Evolutionary conservation across 352 stramenopile genomes (phyloP).

Genomic region (Discostella stelligera): DNA sequence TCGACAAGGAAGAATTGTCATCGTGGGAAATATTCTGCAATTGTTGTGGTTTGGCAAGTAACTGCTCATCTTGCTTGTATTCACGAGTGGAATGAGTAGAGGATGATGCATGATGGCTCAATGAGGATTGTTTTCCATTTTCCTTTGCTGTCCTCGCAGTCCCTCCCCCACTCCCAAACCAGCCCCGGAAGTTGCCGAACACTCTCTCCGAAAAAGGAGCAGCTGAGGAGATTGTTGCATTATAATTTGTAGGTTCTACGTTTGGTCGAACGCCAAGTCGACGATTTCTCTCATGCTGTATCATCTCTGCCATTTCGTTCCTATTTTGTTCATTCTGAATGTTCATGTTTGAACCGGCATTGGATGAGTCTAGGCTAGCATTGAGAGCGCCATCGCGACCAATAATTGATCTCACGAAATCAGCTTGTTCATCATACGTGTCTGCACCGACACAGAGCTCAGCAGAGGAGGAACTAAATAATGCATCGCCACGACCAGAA

Average conservation of each 20-base stretch:
- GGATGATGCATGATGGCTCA: neutral
- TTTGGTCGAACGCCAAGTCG: constrained; percentile 27
- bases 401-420: constrained; percentile 13
- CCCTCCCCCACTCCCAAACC: constrained; percentile 29
- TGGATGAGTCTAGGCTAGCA: neutral
- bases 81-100: constrained; percentile 1
- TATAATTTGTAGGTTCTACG: neutral
- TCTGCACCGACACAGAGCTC: neutral
- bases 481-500: neutral
- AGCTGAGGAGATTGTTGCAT: neutral
- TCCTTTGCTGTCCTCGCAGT: neutral
- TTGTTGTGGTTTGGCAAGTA: neutral
- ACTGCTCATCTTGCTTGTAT: neutral
- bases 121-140: neutral
- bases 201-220: constrained; percentile 14
- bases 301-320: constrained; percentile 29
- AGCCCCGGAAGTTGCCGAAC: constrained; percentile 43
- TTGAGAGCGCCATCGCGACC: constrained; percentile 1
- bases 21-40: constrained; percentile 4
- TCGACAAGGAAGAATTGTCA: constrained; percentile 24
- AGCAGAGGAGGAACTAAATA: neutral
- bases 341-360: neutral
- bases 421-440: neutral
- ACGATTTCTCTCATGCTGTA: constrained; percentile 43
- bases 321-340: constrained; percentile 14